Percentiles rank a stretch among this genome's conserved stretches.
phyloP scores from a whole-genome alignment of 2,329 filamentous ascomycete species.

The Aspergillus vadensis region DNA sequence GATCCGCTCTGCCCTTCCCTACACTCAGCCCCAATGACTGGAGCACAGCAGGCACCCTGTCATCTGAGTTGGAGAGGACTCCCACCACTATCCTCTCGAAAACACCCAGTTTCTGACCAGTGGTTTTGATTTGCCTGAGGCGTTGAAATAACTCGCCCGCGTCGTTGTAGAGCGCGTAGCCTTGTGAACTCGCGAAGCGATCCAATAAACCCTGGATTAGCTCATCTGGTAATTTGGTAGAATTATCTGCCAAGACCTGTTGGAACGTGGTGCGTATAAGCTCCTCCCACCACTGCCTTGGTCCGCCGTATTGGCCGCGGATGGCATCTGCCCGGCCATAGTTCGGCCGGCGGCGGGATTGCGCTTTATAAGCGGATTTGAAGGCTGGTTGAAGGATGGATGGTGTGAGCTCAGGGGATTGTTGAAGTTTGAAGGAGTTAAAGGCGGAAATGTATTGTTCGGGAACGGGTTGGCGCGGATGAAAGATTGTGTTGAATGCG shows the following conservation, averaged over 20 bases:
- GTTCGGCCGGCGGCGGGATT: conserved; percentile 40
- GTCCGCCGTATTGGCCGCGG: conserved; percentile 39
- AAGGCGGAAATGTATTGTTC: conserved; percentile 45
- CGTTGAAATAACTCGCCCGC: conserved; percentile 39
- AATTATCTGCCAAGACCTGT: conserved; percentile 10
- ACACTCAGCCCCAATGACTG: conserved; percentile 42
- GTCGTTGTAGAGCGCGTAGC: conserved; percentile 46
- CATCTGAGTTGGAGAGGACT: conserved; percentile 51
- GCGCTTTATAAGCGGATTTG: conserved; percentile 37
- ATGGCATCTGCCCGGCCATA: conserved; percentile 46
- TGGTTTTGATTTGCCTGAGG: conserved; percentile 25
- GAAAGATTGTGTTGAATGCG: conserved; percentile 49
- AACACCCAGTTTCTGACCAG: conserved; percentile 7
- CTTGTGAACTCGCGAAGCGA: conserved; percentile 43
- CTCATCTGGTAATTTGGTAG: conserved; percentile 33
- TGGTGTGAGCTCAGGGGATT: conserved; percentile 29
- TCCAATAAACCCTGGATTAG: conserved; percentile 39
- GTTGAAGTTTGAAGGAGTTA: conserved; percentile 35
- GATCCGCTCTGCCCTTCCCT: conserved; percentile 36
- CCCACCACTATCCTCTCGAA: conserved; percentile 45
- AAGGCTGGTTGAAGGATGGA: conserved; percentile 38
- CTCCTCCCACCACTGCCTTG: conserved; percentile 49
- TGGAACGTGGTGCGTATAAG: conserved; percentile 44
- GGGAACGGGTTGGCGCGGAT: conserved; percentile 42
- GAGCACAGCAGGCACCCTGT: conserved; percentile 44